These are phyloP conservation scores for Rachicladosporium sp. DNA, from an alignment of 2,329 filamentous ascomycete genomes.

Conservation along the genomic window DNA sequence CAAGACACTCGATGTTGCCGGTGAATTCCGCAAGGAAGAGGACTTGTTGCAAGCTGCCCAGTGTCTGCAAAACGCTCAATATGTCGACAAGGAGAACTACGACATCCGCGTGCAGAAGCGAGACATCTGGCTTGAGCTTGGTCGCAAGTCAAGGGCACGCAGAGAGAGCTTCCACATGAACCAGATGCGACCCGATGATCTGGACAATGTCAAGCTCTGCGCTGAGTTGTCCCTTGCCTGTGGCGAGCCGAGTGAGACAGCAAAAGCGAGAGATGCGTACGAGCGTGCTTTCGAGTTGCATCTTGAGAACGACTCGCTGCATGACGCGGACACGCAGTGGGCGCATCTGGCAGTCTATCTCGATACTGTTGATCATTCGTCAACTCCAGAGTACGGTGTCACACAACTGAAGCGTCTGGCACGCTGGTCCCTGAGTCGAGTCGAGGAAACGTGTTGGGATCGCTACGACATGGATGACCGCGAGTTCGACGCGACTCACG, in stretches of 20 bases:
- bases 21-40: constrained; percentile 27
- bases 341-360: constrained; percentile 75
- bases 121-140: constrained; percentile 40
- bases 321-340: constrained; percentile 48
- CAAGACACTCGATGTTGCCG: constrained; percentile 38
- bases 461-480: constrained; percentile 48
- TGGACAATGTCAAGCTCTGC: constrained; percentile 41
- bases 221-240: constrained; percentile 38
- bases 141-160: constrained; percentile 34
- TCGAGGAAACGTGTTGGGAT: constrained; percentile 68
- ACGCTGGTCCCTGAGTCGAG: constrained; percentile 71
- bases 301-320: constrained; percentile 16
- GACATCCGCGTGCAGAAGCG: constrained; percentile 43
- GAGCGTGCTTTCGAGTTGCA: constrained; percentile 41
- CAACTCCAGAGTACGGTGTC: constrained; percentile 54
- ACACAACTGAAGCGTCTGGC: constrained; percentile 57
- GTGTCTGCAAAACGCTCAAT: constrained; percentile 41
- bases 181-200: constrained; percentile 41
- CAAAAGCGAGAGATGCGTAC: constrained; percentile 28
- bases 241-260: constrained; percentile 14
- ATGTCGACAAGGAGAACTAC: constrained; percentile 30
- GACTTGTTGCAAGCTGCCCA: constrained; percentile 38
- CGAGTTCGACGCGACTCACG: constrained; percentile 74
- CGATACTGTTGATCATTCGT: constrained; percentile 59
- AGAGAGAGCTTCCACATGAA: constrained; percentile 44